A percentile compares a stretch with the other conserved stretches of the same genome.
phyloP scores from a whole-genome alignment of 2,329 filamentous ascomycete genomes.

The Ramichloridium luteum region DNA sequence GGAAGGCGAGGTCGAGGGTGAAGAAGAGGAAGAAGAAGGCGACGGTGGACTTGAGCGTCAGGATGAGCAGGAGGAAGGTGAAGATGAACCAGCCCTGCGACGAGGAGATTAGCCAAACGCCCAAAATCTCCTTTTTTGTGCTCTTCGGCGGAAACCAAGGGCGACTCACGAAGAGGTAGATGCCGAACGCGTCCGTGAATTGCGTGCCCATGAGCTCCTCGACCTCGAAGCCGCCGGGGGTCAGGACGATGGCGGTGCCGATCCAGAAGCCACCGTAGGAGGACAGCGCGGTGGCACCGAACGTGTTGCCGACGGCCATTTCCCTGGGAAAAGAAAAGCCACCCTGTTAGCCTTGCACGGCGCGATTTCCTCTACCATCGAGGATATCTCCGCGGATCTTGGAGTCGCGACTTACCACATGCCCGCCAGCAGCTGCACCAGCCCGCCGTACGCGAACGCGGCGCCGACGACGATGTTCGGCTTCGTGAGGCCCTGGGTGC shows the following conservation, averaged over 20 bases:
- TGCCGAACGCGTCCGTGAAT: slow-evolving; percentile 43
- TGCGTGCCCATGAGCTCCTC: slow-evolving; percentile 21
- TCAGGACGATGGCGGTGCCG: slow-evolving; percentile 46
- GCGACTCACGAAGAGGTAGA: slow-evolving; percentile 41
- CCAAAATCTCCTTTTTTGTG: too few relatives aligned
- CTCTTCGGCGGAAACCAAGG: too few relatives aligned
- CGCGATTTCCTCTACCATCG: too few relatives aligned
- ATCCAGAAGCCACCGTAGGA: slow-evolving; percentile 54
- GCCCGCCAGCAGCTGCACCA: slow-evolving; percentile 40
- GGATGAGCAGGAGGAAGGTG: slow-evolving; percentile 43
- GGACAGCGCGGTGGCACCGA: slow-evolving; percentile 49
- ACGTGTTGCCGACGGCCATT: slow-evolving; percentile 49
- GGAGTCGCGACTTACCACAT: slow-evolving; percentile 40
- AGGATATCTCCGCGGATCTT: too few relatives aligned
- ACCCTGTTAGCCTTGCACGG: background rate
- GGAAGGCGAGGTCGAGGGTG: slow-evolving; percentile 46
- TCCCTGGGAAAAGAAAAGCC: slow-evolving; percentile 26
- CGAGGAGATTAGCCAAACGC: slow-evolving; percentile 1
- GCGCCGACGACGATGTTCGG: slow-evolving; percentile 38
- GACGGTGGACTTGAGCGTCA: slow-evolving; percentile 44
- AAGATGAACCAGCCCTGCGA: slow-evolving; percentile 44
- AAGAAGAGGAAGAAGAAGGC: slow-evolving; percentile 47
- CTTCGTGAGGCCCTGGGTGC: slow-evolving; percentile 29
- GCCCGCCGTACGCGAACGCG: slow-evolving; percentile 39
- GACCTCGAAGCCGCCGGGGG: slow-evolving; percentile 41